Base-by-base conservation (phyloP, 208 protist genomes). In the Herpetomonas samuelpessoai region DNA sequence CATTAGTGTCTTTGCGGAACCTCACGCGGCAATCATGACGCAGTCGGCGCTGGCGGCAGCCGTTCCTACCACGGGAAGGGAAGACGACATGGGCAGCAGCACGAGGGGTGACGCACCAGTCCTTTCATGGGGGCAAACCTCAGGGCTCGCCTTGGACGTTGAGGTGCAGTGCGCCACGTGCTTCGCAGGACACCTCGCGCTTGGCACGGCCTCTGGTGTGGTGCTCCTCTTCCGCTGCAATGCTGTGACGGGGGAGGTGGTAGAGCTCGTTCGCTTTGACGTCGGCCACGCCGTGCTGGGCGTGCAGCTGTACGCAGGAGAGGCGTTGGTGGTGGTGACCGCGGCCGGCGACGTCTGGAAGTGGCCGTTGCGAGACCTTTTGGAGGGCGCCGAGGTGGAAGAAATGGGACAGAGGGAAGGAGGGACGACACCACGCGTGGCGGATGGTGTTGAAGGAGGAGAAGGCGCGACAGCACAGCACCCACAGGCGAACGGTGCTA, bases 321-420 rank as follows among this genome's bases (percentile, higher is more conserved):
- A 74, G 18, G 75, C 67, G 39, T 56, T 95, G 53, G 49, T 91
- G 0, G 89, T 92, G 16, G 80, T 95, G 24, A 92, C 85, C 6
- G 76, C 66, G 27, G 68, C 64, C 16, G 86, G 89, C 1, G 86
- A 95, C 71, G 82, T 95, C 25, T 95, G 89, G 86, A 67, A 74
- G 38, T 95, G 89, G 86, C 72, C 86, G 29, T 47, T 92, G 24
- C 26, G 24, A 12, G 84, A 95, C 51, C 58, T 95, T 22, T 53
- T 95, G 3, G 46, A 22, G 27, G 47, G 19, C 10, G 55, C 51
- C 25, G 30, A 16, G 22, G 35, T 18, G 35, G 35, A 41, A 41
- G 35, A 41, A 6, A 41, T n/a, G n/a, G n/a, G n/a, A n/a, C n/a
- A n/a, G 28, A 19, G 28, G 52, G 28, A n/a, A 44, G 26, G 9